Conservation (phyloP, 306 rosid species). For the Prunus campanulata region DNA sequence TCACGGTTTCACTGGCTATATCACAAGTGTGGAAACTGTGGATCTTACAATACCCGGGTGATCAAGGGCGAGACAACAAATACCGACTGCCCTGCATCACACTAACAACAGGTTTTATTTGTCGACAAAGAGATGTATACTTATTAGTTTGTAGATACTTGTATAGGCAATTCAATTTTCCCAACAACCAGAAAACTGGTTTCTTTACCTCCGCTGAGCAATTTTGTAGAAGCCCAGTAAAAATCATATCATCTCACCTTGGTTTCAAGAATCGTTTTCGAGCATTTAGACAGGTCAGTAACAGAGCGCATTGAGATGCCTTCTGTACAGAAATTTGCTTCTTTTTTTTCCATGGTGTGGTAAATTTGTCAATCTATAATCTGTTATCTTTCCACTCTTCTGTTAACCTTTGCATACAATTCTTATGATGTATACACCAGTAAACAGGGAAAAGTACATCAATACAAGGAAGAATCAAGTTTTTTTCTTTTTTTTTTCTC, state of each 20-base stretch:
- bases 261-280: neutral
- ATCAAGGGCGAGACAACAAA: slow-evolving; percentile 62
- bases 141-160: slow-evolving; percentile 51
- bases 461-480: neutral
- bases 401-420: neutral
- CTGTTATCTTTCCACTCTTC: neutral
- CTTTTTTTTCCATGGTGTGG: neutral
- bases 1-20: slow-evolving; percentile 93
- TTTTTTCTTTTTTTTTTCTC: neutral
- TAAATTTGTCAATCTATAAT: neutral
- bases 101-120: slow-evolving; percentile 21
- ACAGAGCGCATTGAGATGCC: slow-evolving; percentile 17
- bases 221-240: slow-evolving; percentile 31
- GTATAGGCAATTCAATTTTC: slow-evolving; percentile 63
- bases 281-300: slow-evolving; percentile 13
- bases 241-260: slow-evolving; percentile 28
- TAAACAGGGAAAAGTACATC: neutral
- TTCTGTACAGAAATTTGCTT: slow-evolving; percentile 30
- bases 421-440: neutral
- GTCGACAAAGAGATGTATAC: slow-evolving; percentile 19
- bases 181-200: slow-evolving; percentile 32
- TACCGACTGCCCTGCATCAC: slow-evolving; percentile 46
- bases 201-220: slow-evolving; percentile 22
- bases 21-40: slow-evolving; percentile 85
- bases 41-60: slow-evolving; percentile 93